A percentile compares a stretch with the other conserved stretches of the same genome.
These are phyloP conservation scores for Xylariaceae sp. DNA, from an alignment of 2,329 filamentous ascomycete genomes.

Conservation along the genomic window DNA sequence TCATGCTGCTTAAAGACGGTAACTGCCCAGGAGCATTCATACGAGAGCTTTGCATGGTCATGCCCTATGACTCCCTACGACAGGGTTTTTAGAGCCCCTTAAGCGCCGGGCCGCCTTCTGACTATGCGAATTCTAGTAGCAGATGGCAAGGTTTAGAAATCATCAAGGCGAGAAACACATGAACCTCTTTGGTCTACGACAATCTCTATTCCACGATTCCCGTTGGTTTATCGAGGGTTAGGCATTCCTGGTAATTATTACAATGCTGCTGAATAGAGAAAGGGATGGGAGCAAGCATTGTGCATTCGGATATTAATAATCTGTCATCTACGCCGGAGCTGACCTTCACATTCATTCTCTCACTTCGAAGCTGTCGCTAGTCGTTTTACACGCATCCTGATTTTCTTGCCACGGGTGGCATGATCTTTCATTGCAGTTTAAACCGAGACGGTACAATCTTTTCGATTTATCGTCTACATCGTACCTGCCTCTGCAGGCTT, in stretches of 20 bases:
- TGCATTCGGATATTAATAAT: neutral
- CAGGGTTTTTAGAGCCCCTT: neutral
- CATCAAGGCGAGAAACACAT: neutral
- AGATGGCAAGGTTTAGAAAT: neutral
- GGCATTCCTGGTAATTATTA: neutral
- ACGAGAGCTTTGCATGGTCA: neutral
- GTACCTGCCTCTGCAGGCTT: neutral
- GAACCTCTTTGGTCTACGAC: neutral
- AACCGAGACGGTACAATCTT: neutral
- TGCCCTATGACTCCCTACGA: constrained; percentile 10
- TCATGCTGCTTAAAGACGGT: neutral
- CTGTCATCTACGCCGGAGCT: neutral
- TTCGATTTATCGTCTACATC: neutral
- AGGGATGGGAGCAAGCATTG: neutral
- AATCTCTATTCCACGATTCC: constrained; percentile 1
- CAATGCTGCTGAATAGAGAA: neutral
- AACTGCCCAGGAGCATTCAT: neutral
- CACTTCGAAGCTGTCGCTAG: neutral
- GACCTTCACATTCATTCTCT: constrained; percentile 4
- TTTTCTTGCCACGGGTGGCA: constrained; percentile 2
- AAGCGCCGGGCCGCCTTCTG: constrained; percentile 19
- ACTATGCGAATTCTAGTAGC: neutral
- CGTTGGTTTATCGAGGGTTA: no score
- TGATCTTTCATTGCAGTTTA: constrained; percentile 3
- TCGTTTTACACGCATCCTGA: neutral